Percentiles rank a stretch among this genome's conserved stretches.
These are phyloP conservation scores for Calonectria honghensis DNA, from an alignment of 2,329 filamentous ascomycete species.

Conservation along the genomic window DNA sequence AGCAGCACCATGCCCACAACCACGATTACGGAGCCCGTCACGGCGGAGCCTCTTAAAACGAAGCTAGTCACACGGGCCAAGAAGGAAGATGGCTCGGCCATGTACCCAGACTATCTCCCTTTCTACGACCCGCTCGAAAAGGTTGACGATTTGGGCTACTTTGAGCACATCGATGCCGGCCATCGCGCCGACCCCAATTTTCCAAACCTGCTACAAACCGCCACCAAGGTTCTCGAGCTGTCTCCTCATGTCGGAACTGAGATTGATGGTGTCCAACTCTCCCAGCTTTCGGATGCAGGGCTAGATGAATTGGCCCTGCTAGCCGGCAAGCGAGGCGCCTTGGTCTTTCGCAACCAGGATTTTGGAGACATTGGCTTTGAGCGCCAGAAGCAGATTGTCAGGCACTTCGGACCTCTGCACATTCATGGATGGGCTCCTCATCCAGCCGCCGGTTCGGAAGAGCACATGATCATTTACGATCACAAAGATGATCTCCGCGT, in stretches of 20 bases:
- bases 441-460: background rate
- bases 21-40: constrained; percentile 15
- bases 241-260: constrained; percentile 14
- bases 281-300: constrained; percentile 3
- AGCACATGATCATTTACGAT: constrained; percentile 24
- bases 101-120: constrained; percentile 19
- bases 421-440: constrained; percentile 15
- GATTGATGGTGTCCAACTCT: constrained; percentile 2
- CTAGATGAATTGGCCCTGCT: constrained; percentile 33
- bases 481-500: constrained; percentile 14
- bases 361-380: constrained; percentile 33
- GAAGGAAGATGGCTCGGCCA: constrained; percentile 12
- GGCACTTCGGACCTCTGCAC: constrained; percentile 32
- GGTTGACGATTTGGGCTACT: constrained; percentile 16
- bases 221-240: constrained; percentile 9
- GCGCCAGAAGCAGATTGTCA: constrained; percentile 32
- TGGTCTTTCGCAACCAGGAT: constrained; percentile 35
- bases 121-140: constrained; percentile 17
- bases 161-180: background rate
- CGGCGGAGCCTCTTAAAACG: constrained; percentile 14
- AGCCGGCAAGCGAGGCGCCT: constrained; percentile 20
- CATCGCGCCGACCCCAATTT: constrained; percentile 9
- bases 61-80: constrained; percentile 16
- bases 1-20: constrained; percentile 10
- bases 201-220: background rate